phyloP scores from a whole-genome alignment of 2,329 filamentous ascomycete genomes.

The Monosporascus sp. region DNA sequence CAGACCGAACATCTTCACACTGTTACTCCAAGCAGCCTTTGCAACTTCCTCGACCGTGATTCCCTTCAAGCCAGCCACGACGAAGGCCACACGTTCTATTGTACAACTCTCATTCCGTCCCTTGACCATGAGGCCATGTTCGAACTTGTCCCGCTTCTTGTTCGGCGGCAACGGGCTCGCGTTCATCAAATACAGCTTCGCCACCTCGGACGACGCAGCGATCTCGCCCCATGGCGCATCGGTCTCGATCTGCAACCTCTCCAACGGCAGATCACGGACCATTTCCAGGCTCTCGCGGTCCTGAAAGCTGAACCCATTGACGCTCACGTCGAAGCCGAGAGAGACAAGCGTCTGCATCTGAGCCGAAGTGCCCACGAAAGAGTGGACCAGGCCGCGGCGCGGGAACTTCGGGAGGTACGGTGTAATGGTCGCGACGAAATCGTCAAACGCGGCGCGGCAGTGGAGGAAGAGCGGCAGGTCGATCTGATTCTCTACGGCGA shows the following conservation, averaged over 20 bases:
- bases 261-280: constrained; percentile 34
- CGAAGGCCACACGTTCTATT: constrained; percentile 39
- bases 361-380: constrained; percentile 30
- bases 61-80: constrained; percentile 44
- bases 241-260: constrained; percentile 39
- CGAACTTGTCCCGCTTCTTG: constrained; percentile 46
- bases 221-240: constrained; percentile 45
- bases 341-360: constrained; percentile 31
- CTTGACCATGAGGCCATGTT: constrained; percentile 40
- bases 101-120: constrained; percentile 45
- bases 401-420: constrained; percentile 33
- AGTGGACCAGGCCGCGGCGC: constrained; percentile 32
- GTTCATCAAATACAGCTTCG: constrained; percentile 35
- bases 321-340: constrained; percentile 37
- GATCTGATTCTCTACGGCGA: constrained; percentile 26
- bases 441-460: constrained; percentile 35
- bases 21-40: constrained; percentile 31
- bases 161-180: constrained; percentile 31
- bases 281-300: constrained; percentile 34
- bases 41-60: constrained; percentile 36
- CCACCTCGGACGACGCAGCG: constrained; percentile 26
- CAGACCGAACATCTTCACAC: constrained; percentile 22
- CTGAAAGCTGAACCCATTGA: constrained; percentile 45
- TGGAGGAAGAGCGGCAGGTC: constrained; percentile 35
- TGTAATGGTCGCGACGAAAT: constrained; percentile 35